Base-by-base conservation (phyloP, 129 eudicot genomes). In the Oenanthe sinensis region DNA sequence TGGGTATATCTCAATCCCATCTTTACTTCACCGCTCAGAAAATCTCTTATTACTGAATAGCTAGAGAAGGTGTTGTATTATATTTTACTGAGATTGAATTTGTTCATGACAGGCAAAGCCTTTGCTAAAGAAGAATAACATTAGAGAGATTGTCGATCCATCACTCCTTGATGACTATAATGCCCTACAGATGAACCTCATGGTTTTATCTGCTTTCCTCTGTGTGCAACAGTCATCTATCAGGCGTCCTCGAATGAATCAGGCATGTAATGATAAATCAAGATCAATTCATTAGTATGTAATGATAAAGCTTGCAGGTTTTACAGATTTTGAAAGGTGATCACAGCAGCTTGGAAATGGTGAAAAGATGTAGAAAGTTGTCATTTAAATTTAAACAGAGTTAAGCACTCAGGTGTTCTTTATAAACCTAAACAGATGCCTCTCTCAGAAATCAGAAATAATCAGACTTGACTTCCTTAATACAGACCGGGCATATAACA, bases 151-250 rank as follows among this genome's bases (percentile, higher is more conserved):
- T 28, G 62, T 87, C 39, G 98, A 94, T 76, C 92, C 91, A 75
- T 79, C 79, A 47, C 89, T 94, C 62, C 80, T 69, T 24, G 90
- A 91, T 75, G 81, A 83, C 76, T 90, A 87, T 78, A 71, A 94
- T 81, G 24, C 80, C 3, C 84, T 77, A 44, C 88, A 94, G 75
- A 83, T 94, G 91, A 93, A 91, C 74, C 88, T 90, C 69, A 84
- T 82, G 87, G 87, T 88, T 55, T 86, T 94, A 87, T 89, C 96
- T 46, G 97, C 98, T 44, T 90, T 89, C 39, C 71, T 91, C 58
- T 91, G 98, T 48, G 85, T 91, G 54, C 97, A 94, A 84, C 89
- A 84, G 52, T 94, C 96, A 67, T 88, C 98, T 33, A 88, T 91
- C 76, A 86, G 93, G 69, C 93, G 97, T 37, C 97, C 98, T 52